Percentiles rank a stretch among this genome's conserved stretches.
These are phyloP conservation scores for Rhodotorula kratochvilovae DNA, from an alignment of 768 basidiomycete genomes.

Conservation along the genomic window DNA sequence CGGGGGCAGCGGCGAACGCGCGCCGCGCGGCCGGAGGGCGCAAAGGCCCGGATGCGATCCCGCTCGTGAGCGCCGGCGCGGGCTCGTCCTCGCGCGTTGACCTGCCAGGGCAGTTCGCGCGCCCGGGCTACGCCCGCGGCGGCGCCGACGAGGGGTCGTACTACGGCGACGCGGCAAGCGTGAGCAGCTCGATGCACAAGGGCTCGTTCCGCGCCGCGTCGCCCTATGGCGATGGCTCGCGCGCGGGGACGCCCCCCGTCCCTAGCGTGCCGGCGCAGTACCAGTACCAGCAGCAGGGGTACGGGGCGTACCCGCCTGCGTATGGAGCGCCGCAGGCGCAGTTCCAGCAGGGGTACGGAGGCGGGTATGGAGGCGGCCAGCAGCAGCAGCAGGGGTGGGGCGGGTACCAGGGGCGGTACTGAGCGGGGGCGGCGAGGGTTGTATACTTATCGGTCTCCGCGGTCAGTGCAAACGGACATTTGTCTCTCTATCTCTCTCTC, in stretches of 20 bases:
- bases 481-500: not conserved
- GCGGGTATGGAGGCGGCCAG: not conserved
- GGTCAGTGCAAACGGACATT: not conserved
- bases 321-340: not conserved
- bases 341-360: not conserved
- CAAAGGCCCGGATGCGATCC: conserved; percentile 14
- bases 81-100: not conserved
- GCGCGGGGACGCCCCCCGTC: conserved; percentile 5
- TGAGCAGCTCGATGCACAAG: not conserved
- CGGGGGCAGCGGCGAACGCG: not conserved
- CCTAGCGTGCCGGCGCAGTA: conserved; percentile 18
- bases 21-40: not conserved
- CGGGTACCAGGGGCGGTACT: not conserved
- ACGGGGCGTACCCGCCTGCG: not conserved
- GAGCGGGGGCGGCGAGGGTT: not conserved
- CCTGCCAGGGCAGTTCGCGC: conserved; percentile 1
- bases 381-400: not conserved
- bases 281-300: not conserved
- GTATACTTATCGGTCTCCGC: not conserved
- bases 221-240: not conserved
- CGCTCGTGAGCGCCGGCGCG: conserved; percentile 15
- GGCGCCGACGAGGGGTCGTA: not conserved
- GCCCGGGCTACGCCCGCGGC: too few relatives aligned
- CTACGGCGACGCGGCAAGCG: not conserved
- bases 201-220: not conserved